phyloP scores from a whole-genome alignment of 108 stramenopile species.

The Skeletonema menzelii region DNA sequence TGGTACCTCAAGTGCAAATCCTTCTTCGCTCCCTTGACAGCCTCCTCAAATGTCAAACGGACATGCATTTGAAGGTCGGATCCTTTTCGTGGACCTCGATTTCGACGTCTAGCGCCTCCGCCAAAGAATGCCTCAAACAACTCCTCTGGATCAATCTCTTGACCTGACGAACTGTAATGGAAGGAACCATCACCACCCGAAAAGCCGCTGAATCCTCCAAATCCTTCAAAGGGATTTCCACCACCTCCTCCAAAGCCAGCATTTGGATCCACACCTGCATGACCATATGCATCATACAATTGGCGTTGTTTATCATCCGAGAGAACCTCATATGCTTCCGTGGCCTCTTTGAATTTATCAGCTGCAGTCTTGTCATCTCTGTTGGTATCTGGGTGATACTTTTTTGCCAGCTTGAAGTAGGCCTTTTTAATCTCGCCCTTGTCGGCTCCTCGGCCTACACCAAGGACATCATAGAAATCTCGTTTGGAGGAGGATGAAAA shows the following conservation, averaged over 20 bases:
- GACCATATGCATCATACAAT: slow-evolving; percentile 80
- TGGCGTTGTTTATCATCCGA: slow-evolving; percentile 66
- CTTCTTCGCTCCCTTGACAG: slow-evolving; percentile 82
- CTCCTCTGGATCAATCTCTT: slow-evolving; percentile 87
- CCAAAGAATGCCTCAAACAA: slow-evolving; percentile 90
- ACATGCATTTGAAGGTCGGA: slow-evolving; percentile 89
- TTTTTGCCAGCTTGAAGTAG: slow-evolving; percentile 87
- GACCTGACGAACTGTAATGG: slow-evolving; percentile 60
- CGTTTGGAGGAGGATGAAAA: slow-evolving; percentile 77
- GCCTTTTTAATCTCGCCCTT: slow-evolving; percentile 91
- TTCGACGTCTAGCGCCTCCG: slow-evolving; percentile 52
- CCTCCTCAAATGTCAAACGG: slow-evolving; percentile 87
- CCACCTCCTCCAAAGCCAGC: slow-evolving; percentile 57
- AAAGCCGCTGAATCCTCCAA: slow-evolving; percentile 60
- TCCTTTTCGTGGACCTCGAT: slow-evolving; percentile 81
- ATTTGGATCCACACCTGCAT: slow-evolving; percentile 90
- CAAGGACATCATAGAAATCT: slow-evolving; percentile 95
- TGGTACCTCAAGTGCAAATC: slow-evolving; percentile 82
- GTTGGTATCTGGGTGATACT: slow-evolving; percentile 90
- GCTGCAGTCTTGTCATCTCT: slow-evolving; percentile 65
- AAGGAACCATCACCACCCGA: slow-evolving; percentile 76
- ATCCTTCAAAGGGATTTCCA: slow-evolving; percentile 68
- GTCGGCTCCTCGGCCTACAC: slow-evolving; percentile 73
- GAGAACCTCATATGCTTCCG: slow-evolving; percentile 86
- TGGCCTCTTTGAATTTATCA: slow-evolving; percentile 76